phyloP scores from a whole-genome alignment of 441 rosid species.

The Corymbia calophylla region DNA sequence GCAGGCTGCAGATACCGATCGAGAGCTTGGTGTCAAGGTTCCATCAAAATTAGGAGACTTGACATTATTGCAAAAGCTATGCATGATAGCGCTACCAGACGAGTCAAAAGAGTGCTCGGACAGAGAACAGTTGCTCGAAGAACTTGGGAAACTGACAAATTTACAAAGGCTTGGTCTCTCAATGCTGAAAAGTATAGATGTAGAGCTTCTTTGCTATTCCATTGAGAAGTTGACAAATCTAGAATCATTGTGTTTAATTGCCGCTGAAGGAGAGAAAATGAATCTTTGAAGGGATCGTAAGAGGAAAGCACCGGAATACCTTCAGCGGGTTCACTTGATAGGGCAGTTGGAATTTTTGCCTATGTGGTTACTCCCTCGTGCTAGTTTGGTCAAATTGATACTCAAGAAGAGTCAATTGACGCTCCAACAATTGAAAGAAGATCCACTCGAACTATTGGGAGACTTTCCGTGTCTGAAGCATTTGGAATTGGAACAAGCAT shows the following conservation, averaged over 20 bases:
- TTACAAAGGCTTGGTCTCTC: neutral
- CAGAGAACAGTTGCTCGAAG: too few relatives aligned
- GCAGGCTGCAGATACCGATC: neutral
- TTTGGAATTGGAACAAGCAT: neutral
- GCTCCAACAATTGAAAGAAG: neutral
- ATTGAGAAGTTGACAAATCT: neutral
- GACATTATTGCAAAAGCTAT: neutral
- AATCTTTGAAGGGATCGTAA: too few relatives aligned
- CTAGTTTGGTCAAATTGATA: neutral
- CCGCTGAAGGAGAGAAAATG: accelerated
- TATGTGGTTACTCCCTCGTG: neutral
- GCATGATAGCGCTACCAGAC: too few relatives aligned
- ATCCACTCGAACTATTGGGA: neutral
- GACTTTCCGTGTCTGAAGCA: neutral
- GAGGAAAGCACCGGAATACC: neutral
- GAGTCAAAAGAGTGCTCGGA: too few relatives aligned
- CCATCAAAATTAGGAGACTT: neutral
- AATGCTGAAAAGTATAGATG: neutral
- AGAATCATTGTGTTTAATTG: too few relatives aligned
- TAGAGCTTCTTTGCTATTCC: neutral
- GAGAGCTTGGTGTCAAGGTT: neutral
- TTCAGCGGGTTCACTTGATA: neutral
- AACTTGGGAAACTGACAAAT: neutral
- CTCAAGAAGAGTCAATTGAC: neutral
- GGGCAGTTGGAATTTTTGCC: neutral